Conservation (phyloP, 371 early-diverging fungal genomes). For the Syncephalis fuscata region DNA sequence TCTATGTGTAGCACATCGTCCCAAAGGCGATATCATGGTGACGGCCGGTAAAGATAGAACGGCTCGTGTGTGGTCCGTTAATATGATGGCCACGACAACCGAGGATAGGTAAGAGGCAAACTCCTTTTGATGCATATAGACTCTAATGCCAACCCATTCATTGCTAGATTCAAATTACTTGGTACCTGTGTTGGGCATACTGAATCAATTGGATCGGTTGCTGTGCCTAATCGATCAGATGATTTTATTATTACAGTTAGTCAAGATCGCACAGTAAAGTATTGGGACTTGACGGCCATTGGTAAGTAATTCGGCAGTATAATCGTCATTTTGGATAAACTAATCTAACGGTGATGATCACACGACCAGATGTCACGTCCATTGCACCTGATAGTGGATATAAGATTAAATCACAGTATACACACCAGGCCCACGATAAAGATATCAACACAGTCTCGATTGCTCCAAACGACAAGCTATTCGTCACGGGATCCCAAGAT, state of each 20-base stretch:
- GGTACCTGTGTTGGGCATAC: constrained; percentile 80
- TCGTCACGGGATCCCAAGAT: constrained; percentile 96
- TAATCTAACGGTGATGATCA: neutral
- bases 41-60: constrained; percentile 86
- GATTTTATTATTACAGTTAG: constrained; percentile 64
- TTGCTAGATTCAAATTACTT: constrained; percentile 35
- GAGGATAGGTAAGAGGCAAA: constrained; percentile 9
- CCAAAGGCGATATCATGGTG: constrained; percentile 45
- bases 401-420: constrained; percentile 52
- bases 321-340: neutral
- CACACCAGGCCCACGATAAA: constrained; percentile 92
- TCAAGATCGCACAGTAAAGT: constrained; percentile 87
- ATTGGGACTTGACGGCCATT: constrained; percentile 61
- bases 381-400: constrained; percentile 18
- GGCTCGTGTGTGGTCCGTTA: constrained; percentile 58
- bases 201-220: constrained; percentile 77
- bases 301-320: too few relatives aligned
- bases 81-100: constrained; percentile 23
- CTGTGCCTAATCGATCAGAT: constrained; percentile 37
- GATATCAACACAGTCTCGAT: constrained; percentile 92
- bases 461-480: constrained; percentile 78
- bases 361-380: constrained; percentile 13
- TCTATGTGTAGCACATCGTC: constrained; percentile 50
- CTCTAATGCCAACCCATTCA: too few relatives aligned
- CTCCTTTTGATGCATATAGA: too few relatives aligned